Percentiles rank a stretch among this genome's conserved stretches.
phyloP scores from a whole-genome alignment of 2,329 filamentous ascomycete species.

The Penicillium sp. region DNA sequence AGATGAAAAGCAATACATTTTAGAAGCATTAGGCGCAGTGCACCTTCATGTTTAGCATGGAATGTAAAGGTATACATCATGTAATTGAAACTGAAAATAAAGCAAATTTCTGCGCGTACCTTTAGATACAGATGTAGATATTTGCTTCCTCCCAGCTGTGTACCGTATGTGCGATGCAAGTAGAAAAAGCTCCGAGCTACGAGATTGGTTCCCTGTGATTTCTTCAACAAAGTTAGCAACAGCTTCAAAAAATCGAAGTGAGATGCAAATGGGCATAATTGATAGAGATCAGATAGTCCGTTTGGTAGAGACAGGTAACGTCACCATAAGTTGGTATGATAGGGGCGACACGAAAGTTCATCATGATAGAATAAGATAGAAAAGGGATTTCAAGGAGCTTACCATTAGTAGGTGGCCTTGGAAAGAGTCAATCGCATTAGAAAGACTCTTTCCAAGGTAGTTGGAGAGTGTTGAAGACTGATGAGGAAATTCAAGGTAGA shows the following conservation, averaged over 20 bases:
- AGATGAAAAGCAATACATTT: slow-evolving; percentile 63
- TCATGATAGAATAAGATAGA: slow-evolving; percentile 42
- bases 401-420: slow-evolving; percentile 25
- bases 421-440: slow-evolving; percentile 17
- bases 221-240: slow-evolving; percentile 30
- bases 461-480: slow-evolving; percentile 8
- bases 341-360: slow-evolving; percentile 62
- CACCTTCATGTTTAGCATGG: slow-evolving; percentile 62
- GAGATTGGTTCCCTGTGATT: not conserved
- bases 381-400: slow-evolving; percentile 21
- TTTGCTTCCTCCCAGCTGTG: not conserved
- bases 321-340: slow-evolving; percentile 59
- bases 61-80: slow-evolving; percentile 56
- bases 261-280: slow-evolving; percentile 10
- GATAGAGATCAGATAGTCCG: slow-evolving; percentile 51
- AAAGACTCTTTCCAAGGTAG: slow-evolving; percentile 20
- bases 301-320: slow-evolving; percentile 60
- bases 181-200: slow-evolving; percentile 1
- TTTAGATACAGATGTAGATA: slow-evolving; percentile 12
- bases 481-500: slow-evolving; percentile 10
- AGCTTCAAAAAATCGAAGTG: slow-evolving; percentile 8
- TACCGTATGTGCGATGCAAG: not conserved
- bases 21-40: slow-evolving; percentile 50
- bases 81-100: slow-evolving; percentile 24
- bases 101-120: slow-evolving; percentile 23